Conservation (phyloP, 257 asterid species). For the Penstemon davidsonii region DNA sequence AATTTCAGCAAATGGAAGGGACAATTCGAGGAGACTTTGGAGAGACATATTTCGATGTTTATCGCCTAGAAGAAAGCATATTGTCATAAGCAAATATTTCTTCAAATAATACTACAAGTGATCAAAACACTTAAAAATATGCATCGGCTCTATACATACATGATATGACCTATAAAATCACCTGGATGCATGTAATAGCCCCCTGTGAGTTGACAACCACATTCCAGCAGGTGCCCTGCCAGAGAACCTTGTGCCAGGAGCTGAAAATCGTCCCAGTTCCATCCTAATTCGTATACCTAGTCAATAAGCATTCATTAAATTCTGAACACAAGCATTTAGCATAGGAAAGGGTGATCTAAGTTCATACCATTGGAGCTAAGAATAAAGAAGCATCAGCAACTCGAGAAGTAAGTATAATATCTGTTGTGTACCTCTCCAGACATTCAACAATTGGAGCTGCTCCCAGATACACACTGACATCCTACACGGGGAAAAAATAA, state of each 20-base stretch:
- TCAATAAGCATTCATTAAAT: constrained; percentile 31
- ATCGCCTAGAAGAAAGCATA: constrained; percentile 55
- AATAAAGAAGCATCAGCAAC: constrained; percentile 98
- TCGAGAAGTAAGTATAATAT: constrained; percentile 88
- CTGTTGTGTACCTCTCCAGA: constrained; percentile 68
- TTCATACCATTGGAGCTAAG: constrained; percentile 87
- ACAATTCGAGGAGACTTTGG: constrained; percentile 68
- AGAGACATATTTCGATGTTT: constrained; percentile 71
- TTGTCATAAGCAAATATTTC: constrained; percentile 14
- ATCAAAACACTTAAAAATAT: constrained; percentile 16
- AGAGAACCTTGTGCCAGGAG: constrained; percentile 92
- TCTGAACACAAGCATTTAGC: neutral
- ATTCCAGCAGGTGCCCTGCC: constrained; percentile 94
- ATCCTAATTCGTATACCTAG: constrained; percentile 91
- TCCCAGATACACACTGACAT: constrained; percentile 84
- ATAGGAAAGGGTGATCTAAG: constrained; percentile 16
- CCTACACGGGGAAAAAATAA: constrained; percentile 46
- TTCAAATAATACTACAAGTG: constrained; percentile 7
- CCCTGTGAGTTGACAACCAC: constrained; percentile 99
- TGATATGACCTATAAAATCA: constrained; percentile 29
- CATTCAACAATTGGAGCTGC: constrained; percentile 97
- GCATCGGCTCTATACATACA: neutral
- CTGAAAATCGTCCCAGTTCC: constrained; percentile 89
- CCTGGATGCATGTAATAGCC: constrained; percentile 99
- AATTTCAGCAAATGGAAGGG: constrained; percentile 92